Conservation (phyloP, 805 yeast genomes). For the Lipomyces kockii region DNA sequence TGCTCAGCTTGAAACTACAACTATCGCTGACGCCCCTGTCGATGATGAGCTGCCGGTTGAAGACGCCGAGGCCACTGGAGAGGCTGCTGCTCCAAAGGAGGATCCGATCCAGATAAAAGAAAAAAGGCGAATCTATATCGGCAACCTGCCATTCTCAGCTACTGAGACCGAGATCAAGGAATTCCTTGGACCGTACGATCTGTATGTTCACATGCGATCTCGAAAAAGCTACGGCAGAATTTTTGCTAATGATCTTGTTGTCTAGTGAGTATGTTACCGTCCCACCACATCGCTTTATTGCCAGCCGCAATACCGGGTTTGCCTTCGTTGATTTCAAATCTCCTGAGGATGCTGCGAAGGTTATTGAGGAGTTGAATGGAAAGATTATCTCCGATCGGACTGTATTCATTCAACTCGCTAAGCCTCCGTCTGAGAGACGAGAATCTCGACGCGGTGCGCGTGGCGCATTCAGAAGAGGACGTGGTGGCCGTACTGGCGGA, state of each 20-base stretch:
- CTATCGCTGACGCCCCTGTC: constrained; percentile 20
- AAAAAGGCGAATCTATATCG: constrained; percentile 54
- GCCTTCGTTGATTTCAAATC: constrained; percentile 58
- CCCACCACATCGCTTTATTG: constrained; percentile 17
- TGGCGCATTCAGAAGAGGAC: constrained; percentile 12
- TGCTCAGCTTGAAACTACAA: constrained; percentile 21
- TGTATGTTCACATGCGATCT: constrained; percentile 47
- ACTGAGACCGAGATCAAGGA: constrained; percentile 58
- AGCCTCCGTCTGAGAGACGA: constrained; percentile 27
- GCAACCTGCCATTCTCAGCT: constrained; percentile 58
- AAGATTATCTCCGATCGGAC: constrained; percentile 46
- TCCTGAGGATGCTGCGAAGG: constrained; percentile 51
- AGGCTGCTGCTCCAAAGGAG: constrained; percentile 13
- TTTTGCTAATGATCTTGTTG: constrained; percentile 11
- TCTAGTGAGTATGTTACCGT: constrained; percentile 19
- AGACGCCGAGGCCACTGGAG: constrained; percentile 3
- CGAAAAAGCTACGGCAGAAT: background rate
- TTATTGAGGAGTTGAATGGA: constrained; percentile 50
- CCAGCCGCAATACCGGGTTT: constrained; percentile 53
- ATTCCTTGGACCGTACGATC: constrained; percentile 52
- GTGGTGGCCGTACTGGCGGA: constrained; percentile 6
- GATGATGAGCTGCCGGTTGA: constrained; percentile 13
- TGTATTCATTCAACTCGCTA: constrained; percentile 31
- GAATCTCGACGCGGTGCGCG: constrained; percentile 16
- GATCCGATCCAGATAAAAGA: constrained; percentile 32